Base-by-base conservation (phyloP, 257 asterid species). In the Salvia splendens region DNA sequence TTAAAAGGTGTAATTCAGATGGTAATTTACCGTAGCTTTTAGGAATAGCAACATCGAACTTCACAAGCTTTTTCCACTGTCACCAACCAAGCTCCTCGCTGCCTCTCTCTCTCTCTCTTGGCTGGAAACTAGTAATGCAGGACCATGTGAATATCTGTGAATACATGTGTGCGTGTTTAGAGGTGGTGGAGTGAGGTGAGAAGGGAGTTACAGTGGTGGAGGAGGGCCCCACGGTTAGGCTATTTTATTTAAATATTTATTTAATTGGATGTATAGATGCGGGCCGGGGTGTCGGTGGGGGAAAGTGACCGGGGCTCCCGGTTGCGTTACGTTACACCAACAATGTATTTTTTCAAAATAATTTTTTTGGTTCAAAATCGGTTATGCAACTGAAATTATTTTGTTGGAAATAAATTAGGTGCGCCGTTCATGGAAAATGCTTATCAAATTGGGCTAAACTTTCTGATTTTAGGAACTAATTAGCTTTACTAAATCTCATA, bases 271-370 rank as follows among this genome's bases (percentile, higher is more conserved):
- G 10, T 28, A 24, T 1, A 24, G 30, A 24, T 24, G 30, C 30
- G 30, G 20, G 20, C 20, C 56, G 67, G 77, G 73, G 79, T 75
- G 95, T 87, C 95, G 95, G 95, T 87, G 95, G 63, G 38, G 67
- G 80, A 75, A 17, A 71, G 59, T 76, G 79, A 88, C 94, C 85
- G 91, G 89, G 72, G 67, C 61, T 77, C 62, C 90, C 89, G 84
- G 90, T 84, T 82, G 75, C 80, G 80, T 63, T 77, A 76, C 89
- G 80, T 82, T 63, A 76, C 57, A 24, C 33, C 15, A 14, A 3
- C 24, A 32, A 14, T 14, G 24, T 8, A 24, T 24, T 30, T n/a
- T n/a, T 6, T 17, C 2, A 17, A 16, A 36, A 6, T 40, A 17
- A 9, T 41, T n/a, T 57, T 12, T 14, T 33, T 32, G 2, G 30